A percentile compares a stretch with the other conserved stretches of the same genome.
Conservation (phyloP, 164 flowering plant species). For the Kalanchoe fedtschenkoi region DNA sequence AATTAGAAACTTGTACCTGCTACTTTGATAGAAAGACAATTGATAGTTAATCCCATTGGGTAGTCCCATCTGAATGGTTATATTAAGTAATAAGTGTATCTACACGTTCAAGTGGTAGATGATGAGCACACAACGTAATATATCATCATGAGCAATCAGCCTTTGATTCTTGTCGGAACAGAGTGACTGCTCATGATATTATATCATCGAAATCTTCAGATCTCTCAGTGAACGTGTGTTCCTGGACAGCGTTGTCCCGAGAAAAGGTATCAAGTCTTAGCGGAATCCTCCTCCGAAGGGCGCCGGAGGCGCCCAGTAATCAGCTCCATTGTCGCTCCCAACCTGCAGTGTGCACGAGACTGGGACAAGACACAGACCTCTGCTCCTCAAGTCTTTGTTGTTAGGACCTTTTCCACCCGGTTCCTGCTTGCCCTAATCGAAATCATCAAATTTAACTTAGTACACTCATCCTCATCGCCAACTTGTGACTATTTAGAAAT, state of each 20-base stretch:
- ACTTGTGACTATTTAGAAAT: no score
- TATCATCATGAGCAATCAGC: conserved; percentile 94
- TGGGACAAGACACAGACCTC: conserved; percentile 52
- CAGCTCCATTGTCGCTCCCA: conserved; percentile 40
- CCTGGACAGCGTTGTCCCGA: background rate
- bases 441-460: background rate
- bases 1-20: no score
- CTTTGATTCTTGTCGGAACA: conserved; percentile 35
- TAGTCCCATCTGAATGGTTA: background rate
- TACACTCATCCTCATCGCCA: no score
- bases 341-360: conserved; percentile 36
- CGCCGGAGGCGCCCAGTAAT: conserved; percentile 37
- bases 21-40: no score
- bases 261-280: background rate
- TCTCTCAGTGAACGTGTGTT: background rate
- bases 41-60: background rate
- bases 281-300: conserved; percentile 36
- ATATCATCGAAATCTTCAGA: conserved; percentile 28
- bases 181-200: conserved; percentile 87
- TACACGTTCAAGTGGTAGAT: background rate
- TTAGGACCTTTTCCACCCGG: conserved; percentile 18
- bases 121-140: conserved; percentile 15
- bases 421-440: conserved; percentile 13
- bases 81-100: no score
- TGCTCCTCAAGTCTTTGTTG: conserved; percentile 32